These are phyloP conservation scores for Byssoonygena ceratinophila DNA, from an alignment of 2,329 filamentous ascomycete species.

Conservation along the genomic window DNA sequence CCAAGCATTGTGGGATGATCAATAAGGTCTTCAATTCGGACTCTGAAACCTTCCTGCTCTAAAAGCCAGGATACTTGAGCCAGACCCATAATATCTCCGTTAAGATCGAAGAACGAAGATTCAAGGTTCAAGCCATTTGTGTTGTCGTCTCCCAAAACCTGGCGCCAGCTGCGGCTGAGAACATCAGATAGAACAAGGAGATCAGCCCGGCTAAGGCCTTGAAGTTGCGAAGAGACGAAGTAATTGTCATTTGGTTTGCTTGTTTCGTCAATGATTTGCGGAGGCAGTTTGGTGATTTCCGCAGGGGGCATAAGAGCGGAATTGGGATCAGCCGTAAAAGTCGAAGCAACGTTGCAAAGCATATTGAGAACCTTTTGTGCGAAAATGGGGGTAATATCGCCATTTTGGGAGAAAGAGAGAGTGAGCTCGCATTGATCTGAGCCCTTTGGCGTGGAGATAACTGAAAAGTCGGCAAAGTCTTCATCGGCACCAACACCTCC, in stretches of 20 bases:
- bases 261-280: constrained; percentile 23
- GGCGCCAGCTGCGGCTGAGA: constrained; percentile 32
- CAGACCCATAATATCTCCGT: constrained; percentile 34
- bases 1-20: constrained; percentile 34
- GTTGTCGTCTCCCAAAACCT: constrained; percentile 26
- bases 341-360: constrained; percentile 31
- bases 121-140: constrained; percentile 27
- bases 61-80: constrained; percentile 35
- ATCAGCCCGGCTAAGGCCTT: constrained; percentile 30
- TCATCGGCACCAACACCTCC: constrained; percentile 33
- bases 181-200: constrained; percentile 33
- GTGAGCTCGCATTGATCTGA: constrained; percentile 28
- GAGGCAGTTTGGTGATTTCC: constrained; percentile 26
- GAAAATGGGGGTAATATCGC: constrained; percentile 26
- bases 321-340: constrained; percentile 29
- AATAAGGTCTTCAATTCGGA: constrained; percentile 33
- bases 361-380: constrained; percentile 31
- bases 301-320: constrained; percentile 26
- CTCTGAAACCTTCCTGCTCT: constrained; percentile 32
- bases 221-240: constrained; percentile 30
- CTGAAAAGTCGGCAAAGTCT: constrained; percentile 32
- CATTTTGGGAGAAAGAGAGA: constrained; percentile 32
- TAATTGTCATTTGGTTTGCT: constrained; percentile 22
- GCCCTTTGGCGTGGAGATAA: constrained; percentile 30
- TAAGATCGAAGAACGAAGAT: constrained; percentile 35